Evolutionary conservation across 73 alveolate genomes (phyloP).

Genomic region (Diophrys appendiculata): DNA sequence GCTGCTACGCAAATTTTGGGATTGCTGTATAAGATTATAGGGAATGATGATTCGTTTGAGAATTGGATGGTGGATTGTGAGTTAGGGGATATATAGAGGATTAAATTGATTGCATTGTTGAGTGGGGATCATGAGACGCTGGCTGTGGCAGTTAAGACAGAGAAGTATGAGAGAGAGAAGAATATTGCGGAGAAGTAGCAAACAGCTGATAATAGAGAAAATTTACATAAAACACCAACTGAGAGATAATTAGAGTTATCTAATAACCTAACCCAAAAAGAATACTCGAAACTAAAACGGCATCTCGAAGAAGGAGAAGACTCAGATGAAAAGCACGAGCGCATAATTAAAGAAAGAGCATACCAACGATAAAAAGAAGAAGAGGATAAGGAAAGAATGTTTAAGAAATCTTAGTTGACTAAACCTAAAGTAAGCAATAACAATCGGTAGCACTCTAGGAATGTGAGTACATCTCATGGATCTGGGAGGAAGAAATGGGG

Average conservation of each 20-base stretch:
- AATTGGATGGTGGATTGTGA: neutral
- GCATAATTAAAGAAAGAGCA: neutral
- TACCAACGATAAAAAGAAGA: neutral
- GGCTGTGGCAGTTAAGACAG: neutral
- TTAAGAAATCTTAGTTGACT: too few relatives aligned
- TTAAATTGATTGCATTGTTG: neutral
- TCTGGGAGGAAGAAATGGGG: constrained; percentile 1
- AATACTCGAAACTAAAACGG: neutral
- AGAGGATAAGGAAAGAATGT: too few relatives aligned
- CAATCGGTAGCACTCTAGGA: too few relatives aligned
- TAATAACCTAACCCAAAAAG: neutral
- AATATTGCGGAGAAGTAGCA: neutral
- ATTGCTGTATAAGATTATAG: neutral
- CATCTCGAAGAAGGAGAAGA: neutral
- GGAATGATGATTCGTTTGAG: neutral
- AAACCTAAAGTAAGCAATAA: too few relatives aligned
- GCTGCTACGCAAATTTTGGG: neutral
- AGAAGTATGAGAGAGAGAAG: neutral
- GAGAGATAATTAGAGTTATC: neutral
- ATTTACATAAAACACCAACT: neutral
- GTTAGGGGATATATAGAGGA: neutral
- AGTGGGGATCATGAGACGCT: neutral
- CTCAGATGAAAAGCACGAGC: neutral
- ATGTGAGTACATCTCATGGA: neutral
- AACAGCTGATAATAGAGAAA: neutral